Percentiles rank a stretch among this genome's conserved stretches.
Conservation (phyloP, 2,329 filamentous ascomycete genomes). For the Colletotrichum cereale region DNA sequence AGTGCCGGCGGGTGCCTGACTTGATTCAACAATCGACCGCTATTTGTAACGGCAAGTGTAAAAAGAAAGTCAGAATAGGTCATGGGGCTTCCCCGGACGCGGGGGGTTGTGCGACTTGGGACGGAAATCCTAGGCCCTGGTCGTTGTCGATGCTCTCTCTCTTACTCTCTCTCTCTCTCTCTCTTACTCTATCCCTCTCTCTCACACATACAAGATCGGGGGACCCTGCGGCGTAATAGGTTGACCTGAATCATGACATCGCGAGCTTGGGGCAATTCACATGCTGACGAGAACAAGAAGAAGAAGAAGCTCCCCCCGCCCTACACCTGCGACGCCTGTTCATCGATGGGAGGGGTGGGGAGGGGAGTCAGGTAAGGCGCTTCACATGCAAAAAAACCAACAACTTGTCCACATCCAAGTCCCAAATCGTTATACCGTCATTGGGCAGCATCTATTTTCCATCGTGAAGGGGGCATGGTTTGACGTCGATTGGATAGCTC, state of each 20-base stretch:
- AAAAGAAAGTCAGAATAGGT: background rate
- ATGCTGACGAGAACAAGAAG: background rate
- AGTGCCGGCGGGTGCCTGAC: constrained; percentile 5
- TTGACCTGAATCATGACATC: constrained; percentile 7
- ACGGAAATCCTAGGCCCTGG: background rate
- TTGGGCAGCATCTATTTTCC: background rate
- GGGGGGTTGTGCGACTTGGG: background rate
- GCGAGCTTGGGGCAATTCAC: constrained; percentile 21
- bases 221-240: background rate
- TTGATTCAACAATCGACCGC: constrained; percentile 1
- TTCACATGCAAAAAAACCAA: background rate
- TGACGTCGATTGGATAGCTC: background rate
- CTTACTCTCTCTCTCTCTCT: background rate
- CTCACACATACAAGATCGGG: background rate
- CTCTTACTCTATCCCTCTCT: background rate
- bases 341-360: background rate
- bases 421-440: background rate
- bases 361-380: background rate
- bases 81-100: constrained; percentile 10
- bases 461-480: background rate
- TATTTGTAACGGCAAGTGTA: background rate
- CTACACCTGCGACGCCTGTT: background rate
- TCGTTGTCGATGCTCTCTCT: no score
- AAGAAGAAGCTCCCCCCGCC: background rate
- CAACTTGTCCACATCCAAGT: background rate